These are phyloP conservation scores for Peronospora belbahrii DNA, from an alignment of 352 stramenopile species.

Conservation along the genomic window DNA sequence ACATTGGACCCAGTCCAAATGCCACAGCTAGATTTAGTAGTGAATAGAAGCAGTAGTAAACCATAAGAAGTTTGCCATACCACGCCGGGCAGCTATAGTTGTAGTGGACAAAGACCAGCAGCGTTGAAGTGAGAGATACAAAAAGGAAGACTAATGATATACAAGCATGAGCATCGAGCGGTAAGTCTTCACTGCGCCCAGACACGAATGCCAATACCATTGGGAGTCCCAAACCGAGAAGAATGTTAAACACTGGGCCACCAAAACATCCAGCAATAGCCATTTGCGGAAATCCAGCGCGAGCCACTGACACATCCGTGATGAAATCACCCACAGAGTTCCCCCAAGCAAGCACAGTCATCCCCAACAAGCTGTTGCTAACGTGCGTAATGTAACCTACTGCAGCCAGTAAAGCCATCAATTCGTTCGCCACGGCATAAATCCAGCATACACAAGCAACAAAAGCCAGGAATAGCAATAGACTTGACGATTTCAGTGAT, in stretches of 20 bases:
- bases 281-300: slow-evolving; percentile 76
- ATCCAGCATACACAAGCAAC: slow-evolving; percentile 88
- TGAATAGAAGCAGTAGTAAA: slow-evolving; percentile 65
- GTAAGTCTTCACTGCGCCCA: slow-evolving; percentile 33
- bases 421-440: slow-evolving; percentile 82
- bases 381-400: slow-evolving; percentile 68
- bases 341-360: slow-evolving; percentile 79
- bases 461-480: slow-evolving; percentile 70
- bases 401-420: slow-evolving; percentile 75
- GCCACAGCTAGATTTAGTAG: slow-evolving; percentile 59
- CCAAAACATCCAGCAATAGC: slow-evolving; percentile 80
- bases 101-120: slow-evolving; percentile 44
- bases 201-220: slow-evolving; percentile 54
- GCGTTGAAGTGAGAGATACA: slow-evolving; percentile 42
- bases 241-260: slow-evolving; percentile 77
- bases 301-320: slow-evolving; percentile 77
- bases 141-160: slow-evolving; percentile 71
- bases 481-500: slow-evolving; percentile 33
- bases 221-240: slow-evolving; percentile 68
- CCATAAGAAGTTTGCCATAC: slow-evolving; percentile 67
- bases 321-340: slow-evolving; percentile 82
- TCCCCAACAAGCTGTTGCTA: slow-evolving; percentile 64
- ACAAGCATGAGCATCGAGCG: slow-evolving; percentile 57
- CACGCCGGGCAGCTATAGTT: slow-evolving; percentile 52
- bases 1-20: slow-evolving; percentile 19